Conservation (phyloP, 1,284 basidiomycete genomes). For the Boletus austroedulis region DNA sequence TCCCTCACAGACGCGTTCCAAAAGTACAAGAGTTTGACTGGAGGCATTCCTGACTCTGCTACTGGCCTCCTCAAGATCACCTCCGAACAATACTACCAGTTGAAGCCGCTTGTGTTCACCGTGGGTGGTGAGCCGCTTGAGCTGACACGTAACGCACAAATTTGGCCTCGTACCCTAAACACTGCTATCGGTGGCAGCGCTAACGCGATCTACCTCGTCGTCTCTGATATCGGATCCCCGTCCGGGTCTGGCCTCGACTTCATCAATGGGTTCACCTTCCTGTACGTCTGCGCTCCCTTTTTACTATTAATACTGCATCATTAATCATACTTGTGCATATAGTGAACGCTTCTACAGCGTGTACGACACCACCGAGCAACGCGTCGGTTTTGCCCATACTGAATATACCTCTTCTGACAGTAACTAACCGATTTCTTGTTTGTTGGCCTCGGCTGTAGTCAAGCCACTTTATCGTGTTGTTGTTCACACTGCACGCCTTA, state of each 20-base stretch:
- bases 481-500: no score
- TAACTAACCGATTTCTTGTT: neutral
- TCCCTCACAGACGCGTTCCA: constrained; percentile 45
- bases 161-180: constrained; percentile 51
- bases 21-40: constrained; percentile 49
- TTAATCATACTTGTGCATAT: neutral
- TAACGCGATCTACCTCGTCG: constrained; percentile 45
- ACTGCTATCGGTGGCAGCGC: constrained; percentile 38
- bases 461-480: no score
- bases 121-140: constrained; percentile 36
- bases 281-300: constrained; percentile 12
- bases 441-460: no score
- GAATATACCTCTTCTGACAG: neutral
- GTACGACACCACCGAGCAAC: constrained; percentile 45
- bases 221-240: constrained; percentile 28
- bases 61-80: constrained; percentile 44
- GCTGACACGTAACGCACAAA: constrained; percentile 49
- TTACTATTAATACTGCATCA: no score
- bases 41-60: constrained; percentile 43
- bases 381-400: constrained; percentile 45
- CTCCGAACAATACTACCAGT: constrained; percentile 25
- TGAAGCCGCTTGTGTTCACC: constrained; percentile 13
- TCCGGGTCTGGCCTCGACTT: neutral
- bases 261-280: constrained; percentile 10
- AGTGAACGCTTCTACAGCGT: constrained; percentile 49